Conservation (phyloP, 306 rosid genomes). For the Pyrus pyrifolia region DNA sequence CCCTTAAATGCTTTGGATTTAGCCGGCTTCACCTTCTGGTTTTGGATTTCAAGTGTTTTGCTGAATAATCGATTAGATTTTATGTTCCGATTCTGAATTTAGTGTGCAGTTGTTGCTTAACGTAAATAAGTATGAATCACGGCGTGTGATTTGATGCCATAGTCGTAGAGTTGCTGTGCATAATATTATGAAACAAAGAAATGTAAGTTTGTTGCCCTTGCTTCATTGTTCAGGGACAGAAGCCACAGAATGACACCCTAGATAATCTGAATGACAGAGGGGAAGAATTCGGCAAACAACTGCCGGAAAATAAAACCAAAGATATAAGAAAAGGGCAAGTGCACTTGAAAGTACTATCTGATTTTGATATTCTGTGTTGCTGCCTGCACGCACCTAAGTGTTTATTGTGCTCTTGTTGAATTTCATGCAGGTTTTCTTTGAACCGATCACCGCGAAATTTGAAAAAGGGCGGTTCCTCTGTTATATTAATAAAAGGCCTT, state of each 20-base stretch:
- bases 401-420: background rate
- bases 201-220: slow-evolving; percentile 12
- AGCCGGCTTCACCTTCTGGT: background rate
- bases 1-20: background rate
- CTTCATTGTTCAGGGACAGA: slow-evolving; percentile 38
- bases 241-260: slow-evolving; percentile 10
- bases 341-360: slow-evolving; percentile 7
- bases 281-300: slow-evolving; percentile 8
- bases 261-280: background rate
- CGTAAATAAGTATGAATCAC: background rate
- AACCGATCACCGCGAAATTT: slow-evolving; percentile 30
- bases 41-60: background rate
- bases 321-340: slow-evolving; percentile 42
- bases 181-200: slow-evolving; percentile 13
- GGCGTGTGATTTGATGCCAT: background rate
- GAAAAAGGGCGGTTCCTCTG: slow-evolving; percentile 34
- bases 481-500: slow-evolving; percentile 33
- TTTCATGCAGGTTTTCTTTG: slow-evolving; percentile 32
- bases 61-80: background rate
- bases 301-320: slow-evolving; percentile 16
- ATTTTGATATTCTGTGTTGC: background rate
- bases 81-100: background rate
- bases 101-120: background rate
- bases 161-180: background rate
- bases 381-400: slow-evolving; percentile 1